phyloP scores from a whole-genome alignment of 352 stramenopile genomes.

The Globisporangium lucens region DNA sequence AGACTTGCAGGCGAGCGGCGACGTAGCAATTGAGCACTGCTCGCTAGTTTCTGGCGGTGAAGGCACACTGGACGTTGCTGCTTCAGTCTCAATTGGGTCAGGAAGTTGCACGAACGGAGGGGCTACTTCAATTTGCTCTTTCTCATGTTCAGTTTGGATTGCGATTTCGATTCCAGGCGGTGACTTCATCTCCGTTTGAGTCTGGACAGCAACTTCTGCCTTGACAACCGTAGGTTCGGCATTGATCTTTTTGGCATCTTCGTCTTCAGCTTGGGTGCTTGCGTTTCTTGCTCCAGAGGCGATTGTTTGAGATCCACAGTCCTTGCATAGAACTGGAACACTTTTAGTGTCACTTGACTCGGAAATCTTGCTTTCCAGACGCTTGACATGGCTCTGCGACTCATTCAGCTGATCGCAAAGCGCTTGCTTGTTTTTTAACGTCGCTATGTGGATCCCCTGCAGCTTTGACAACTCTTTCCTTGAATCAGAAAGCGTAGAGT shows the following conservation, averaged over 20 bases:
- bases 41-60: not conserved
- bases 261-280: conserved; percentile 1
- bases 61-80: not conserved
- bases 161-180: not conserved
- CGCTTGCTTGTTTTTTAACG: conserved; percentile 48
- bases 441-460: conserved; percentile 33
- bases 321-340: conserved; percentile 13
- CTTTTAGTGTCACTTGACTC: conserved; percentile 4
- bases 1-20: not conserved
- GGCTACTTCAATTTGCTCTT: not conserved
- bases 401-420: conserved; percentile 35
- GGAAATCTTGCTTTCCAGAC: conserved; percentile 20
- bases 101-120: not conserved
- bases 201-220: conserved; percentile 1
- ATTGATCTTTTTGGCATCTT: not conserved
- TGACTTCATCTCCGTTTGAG: not conserved
- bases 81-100: not conserved
- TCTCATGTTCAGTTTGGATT: conserved; percentile 4
- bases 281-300: conserved; percentile 9
- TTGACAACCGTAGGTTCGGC: not conserved
- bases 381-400: conserved; percentile 13
- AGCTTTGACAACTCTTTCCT: conserved; percentile 45
- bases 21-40: not conserved
- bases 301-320: conserved; percentile 18
- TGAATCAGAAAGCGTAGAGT: conserved; percentile 32